phyloP scores from a whole-genome alignment of 2,329 filamentous ascomycete species.

The Microdochium trichocladiopsis region DNA sequence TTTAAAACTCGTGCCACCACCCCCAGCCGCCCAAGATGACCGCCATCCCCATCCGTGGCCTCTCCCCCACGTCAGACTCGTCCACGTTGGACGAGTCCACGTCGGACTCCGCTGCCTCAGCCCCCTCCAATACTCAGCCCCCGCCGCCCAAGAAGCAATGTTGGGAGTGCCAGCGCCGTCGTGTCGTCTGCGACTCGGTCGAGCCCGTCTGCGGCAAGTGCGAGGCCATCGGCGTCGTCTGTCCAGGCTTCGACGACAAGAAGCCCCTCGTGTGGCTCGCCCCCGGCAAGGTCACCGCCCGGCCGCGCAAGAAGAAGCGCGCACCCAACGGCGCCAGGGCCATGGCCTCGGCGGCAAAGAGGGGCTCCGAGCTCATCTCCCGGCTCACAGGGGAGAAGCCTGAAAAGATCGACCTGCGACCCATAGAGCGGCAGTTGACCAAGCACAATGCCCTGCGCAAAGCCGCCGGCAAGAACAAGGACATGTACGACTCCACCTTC shows the following conservation, averaged over 20 bases:
- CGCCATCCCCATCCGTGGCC: too few relatives aligned
- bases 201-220: constrained; percentile 11
- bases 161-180: constrained; percentile 12
- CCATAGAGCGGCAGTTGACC: not conserved
- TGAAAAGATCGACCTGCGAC: not conserved
- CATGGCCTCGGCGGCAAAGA: not conserved
- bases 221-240: constrained; percentile 7
- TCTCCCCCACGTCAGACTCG: too few relatives aligned
- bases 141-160: constrained; percentile 2
- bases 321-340: not conserved
- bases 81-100: too few relatives aligned
- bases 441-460: not conserved
- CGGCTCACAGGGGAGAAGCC: not conserved
- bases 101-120: too few relatives aligned
- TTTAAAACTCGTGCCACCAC: too few relatives aligned
- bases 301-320: not conserved
- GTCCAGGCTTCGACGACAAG: constrained; percentile 11
- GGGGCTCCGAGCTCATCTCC: not conserved
- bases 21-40: too few relatives aligned
- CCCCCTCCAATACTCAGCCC: too few relatives aligned
- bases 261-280: constrained; percentile 12
- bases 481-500: not conserved
- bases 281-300: constrained; percentile 5
- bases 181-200: constrained; percentile 8
- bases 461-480: not conserved